A percentile compares a stretch with the other conserved stretches of the same genome.
Evolutionary conservation across 352 stramenopile species (phyloP).

Genomic region (Phytopythium delawarense): DNA sequence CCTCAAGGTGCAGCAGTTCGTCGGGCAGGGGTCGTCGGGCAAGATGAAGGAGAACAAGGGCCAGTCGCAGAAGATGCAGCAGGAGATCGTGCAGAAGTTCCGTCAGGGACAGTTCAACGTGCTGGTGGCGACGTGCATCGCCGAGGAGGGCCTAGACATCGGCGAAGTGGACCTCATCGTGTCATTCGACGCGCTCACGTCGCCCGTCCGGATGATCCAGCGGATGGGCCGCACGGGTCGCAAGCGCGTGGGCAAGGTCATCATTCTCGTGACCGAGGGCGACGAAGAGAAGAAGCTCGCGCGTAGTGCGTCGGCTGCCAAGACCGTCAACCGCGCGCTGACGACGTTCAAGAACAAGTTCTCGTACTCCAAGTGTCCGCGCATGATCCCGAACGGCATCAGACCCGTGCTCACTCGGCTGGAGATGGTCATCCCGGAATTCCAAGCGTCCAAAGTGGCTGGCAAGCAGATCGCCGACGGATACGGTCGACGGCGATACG

Average conservation of each 20-base stretch:
- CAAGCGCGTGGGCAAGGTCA: conserved; percentile 90
- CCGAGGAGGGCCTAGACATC: conserved; percentile 95
- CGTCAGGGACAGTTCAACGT: conserved; percentile 87
- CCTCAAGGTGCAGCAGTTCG: conserved; percentile 91
- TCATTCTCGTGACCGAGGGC: conserved; percentile 88
- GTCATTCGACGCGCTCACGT: conserved; percentile 92
- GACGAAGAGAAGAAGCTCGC: conserved; percentile 88
- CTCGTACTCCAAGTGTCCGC: conserved; percentile 72
- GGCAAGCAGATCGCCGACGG: conserved; percentile 33
- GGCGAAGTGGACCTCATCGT: conserved; percentile 94
- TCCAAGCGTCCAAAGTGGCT: conserved; percentile 69
- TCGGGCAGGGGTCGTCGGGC: conserved; percentile 89
- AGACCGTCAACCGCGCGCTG: conserved; percentile 72
- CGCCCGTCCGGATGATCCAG: conserved; percentile 94
- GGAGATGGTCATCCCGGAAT: conserved; percentile 75
- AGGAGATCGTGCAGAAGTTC: conserved; percentile 92
- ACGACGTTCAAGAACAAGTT: conserved; percentile 90
- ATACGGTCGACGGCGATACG: not conserved
- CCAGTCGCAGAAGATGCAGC: conserved; percentile 94
- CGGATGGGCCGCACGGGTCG: conserved; percentile 95
- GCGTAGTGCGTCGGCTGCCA: conserved; percentile 68
- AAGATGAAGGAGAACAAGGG: conserved; percentile 84
- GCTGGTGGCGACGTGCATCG: conserved; percentile 94
- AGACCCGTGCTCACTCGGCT: conserved; percentile 43
- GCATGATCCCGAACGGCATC: conserved; percentile 65